Conservation (phyloP, 306 rosid genomes). For the Malus sieversii region DNA sequence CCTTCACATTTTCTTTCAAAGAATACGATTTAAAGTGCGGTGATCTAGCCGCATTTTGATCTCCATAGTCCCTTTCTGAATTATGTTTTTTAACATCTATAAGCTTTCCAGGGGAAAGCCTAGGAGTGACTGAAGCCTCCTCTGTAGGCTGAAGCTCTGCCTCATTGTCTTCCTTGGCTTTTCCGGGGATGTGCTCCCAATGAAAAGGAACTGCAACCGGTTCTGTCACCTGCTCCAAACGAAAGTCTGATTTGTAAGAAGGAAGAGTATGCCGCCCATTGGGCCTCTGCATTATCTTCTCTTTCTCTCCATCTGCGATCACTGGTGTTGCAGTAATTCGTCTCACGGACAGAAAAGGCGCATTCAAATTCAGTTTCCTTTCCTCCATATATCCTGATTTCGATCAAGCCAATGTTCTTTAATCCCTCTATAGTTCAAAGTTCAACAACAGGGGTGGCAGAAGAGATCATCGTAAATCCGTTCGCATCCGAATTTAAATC, state of each 20-base stretch:
- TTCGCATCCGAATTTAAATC: constrained; percentile 11
- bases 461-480: constrained; percentile 2
- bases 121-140: constrained; percentile 37
- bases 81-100: constrained; percentile 20
- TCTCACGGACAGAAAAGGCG: constrained; percentile 84
- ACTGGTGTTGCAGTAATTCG: constrained; percentile 50
- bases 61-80: constrained; percentile 26
- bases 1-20: constrained; percentile 13
- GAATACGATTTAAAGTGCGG: constrained; percentile 25
- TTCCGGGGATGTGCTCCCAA: constrained; percentile 94
- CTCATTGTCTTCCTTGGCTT: constrained; percentile 41
- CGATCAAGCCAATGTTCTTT: constrained; percentile 6
- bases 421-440: constrained; percentile 17
- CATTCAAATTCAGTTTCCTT: constrained; percentile 69
- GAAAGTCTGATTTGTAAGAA: constrained; percentile 31
- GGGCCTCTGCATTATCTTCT: constrained; percentile 33
- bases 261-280: constrained; percentile 35
- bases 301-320: constrained; percentile 30
- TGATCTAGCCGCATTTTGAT: constrained; percentile 10
- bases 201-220: constrained; percentile 79
- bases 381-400: constrained; percentile 55
- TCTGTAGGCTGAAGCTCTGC: constrained; percentile 28
- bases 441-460: constrained; percentile 4
- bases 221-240: constrained; percentile 54
- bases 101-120: constrained; percentile 54